A percentile compares a stretch with the other conserved stretches of the same genome.
Evolutionary conservation across 1,139 yeast genomes (phyloP).

Genomic region (Saccharomyces pastorianus): DNA sequence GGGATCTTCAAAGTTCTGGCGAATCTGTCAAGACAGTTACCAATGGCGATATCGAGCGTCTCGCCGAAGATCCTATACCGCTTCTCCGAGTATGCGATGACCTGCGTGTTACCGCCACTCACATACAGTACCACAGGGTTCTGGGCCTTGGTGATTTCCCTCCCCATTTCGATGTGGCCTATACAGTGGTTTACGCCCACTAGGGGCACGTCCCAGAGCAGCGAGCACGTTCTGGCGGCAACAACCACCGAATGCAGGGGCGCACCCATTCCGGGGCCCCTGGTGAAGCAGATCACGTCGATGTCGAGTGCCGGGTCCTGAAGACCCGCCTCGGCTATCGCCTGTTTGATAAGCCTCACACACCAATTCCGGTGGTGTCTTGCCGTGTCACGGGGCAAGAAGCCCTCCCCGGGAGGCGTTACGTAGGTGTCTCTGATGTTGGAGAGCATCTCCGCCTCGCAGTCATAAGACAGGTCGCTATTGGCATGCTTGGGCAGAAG

Average conservation of each 20-base stretch:
- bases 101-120: constrained; percentile 97
- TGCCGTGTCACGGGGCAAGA: constrained; percentile 91
- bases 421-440: constrained; percentile 90
- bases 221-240: constrained; percentile 80
- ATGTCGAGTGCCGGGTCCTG: constrained; percentile 41
- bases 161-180: constrained; percentile 98
- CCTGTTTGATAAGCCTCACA: constrained; percentile 62
- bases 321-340: constrained; percentile 59
- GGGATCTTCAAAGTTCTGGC: constrained; percentile 84
- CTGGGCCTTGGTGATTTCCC: constrained; percentile 91
- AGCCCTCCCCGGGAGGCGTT: constrained; percentile 98
- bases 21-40: constrained; percentile 91
- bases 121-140: constrained; percentile 95
- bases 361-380: constrained; percentile 95
- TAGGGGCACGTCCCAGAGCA: constrained; percentile 74
- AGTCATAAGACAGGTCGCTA: constrained; percentile 33
- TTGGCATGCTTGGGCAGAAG: constrained; percentile 38
- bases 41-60: constrained; percentile 93
- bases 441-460: constrained; percentile 60
- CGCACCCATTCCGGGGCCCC: constrained; percentile 99
- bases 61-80: constrained; percentile 94
- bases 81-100: constrained; percentile 90
- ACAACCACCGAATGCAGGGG: constrained; percentile 89
- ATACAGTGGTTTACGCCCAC: constrained; percentile 96
- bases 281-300: constrained; percentile 90